These are phyloP conservation scores for Talaromyces atroroseus DNA, from an alignment of 2,329 filamentous ascomycete species.

Conservation along the genomic window DNA sequence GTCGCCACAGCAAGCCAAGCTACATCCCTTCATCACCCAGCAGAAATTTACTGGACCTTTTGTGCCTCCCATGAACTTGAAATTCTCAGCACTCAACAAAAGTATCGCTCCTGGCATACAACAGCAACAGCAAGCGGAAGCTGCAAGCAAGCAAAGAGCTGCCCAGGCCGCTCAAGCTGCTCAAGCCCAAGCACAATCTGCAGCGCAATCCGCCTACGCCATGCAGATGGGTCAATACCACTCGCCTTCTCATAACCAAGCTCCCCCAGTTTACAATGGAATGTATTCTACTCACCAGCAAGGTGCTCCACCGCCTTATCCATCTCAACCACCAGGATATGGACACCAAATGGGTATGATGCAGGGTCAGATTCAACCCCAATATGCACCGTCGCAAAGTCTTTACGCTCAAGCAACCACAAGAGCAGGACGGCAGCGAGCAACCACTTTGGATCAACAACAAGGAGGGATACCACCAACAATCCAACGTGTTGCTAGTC, in stretches of 20 bases:
- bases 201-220: conserved; percentile 62
- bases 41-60: conserved; percentile 96
- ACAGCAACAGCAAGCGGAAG: conserved; percentile 92
- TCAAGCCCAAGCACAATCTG: conserved; percentile 59
- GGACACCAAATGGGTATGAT: conserved; percentile 67
- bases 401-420: conserved; percentile 70
- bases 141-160: conserved; percentile 84
- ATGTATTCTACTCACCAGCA: conserved; percentile 66
- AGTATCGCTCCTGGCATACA: conserved; percentile 90
- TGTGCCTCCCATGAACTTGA: conserved; percentile 93
- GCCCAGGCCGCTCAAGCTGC: conserved; percentile 49
- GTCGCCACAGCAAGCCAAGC: conserved; percentile 95
- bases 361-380: conserved; percentile 59
- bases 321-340: conserved; percentile 65
- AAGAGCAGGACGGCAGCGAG: conserved; percentile 75
- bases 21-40: conserved; percentile 97
- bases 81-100: conserved; percentile 75
- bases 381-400: conserved; percentile 67
- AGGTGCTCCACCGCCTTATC: conserved; percentile 73
- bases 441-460: conserved; percentile 94
- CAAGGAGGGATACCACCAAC: conserved; percentile 87
- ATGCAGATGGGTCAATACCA: conserved; percentile 56
- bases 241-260: conserved; percentile 42
- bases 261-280: conserved; percentile 68
- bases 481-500: conserved; percentile 90